Conservation (phyloP, 1,284 basidiomycete genomes). For the Microbotryum scabiosae region DNA sequence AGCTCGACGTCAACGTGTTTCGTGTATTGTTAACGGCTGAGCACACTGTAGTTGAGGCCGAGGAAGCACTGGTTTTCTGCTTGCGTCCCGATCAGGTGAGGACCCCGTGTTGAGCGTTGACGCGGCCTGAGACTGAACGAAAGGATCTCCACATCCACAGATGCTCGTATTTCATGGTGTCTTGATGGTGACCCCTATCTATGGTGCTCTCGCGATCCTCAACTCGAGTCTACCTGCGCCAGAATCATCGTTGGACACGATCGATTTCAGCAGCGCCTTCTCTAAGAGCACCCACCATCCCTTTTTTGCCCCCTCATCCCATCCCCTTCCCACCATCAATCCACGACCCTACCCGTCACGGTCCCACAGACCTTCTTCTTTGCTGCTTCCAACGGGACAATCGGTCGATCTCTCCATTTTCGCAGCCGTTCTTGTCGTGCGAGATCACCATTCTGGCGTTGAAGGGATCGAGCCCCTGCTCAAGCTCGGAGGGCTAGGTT, state of each 20-base stretch:
- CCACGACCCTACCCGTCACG: slow-evolving; percentile 13
- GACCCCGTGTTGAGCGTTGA: too few relatives aligned
- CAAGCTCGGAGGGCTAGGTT: slow-evolving; percentile 51
- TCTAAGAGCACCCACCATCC: background rate
- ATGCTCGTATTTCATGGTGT: slow-evolving; percentile 26
- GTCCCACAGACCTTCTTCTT: slow-evolving; percentile 13
- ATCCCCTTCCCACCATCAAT: slow-evolving; percentile 54
- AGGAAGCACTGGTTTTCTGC: too few relatives aligned
- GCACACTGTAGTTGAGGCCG: too few relatives aligned
- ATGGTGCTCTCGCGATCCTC: slow-evolving; percentile 18
- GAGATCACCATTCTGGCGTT: slow-evolving; percentile 51
- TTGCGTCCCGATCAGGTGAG: too few relatives aligned
- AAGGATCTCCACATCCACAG: background rate
- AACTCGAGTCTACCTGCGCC: slow-evolving; percentile 5
- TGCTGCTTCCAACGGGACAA: slow-evolving; percentile 11
- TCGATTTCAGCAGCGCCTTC: background rate
- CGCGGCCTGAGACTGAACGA: background rate
- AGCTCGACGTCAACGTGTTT: slow-evolving; percentile 1
- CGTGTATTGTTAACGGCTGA: background rate
- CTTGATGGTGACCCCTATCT: slow-evolving; percentile 15
- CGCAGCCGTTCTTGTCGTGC: slow-evolving; percentile 49
- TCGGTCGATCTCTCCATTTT: slow-evolving; percentile 18
- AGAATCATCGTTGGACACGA: background rate
- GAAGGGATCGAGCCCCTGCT: slow-evolving; percentile 44
- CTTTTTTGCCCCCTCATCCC: slow-evolving; percentile 40